Evolutionary conservation across 371 early-diverging fungal genomes (phyloP).

Genomic region (Circinella umbellata): DNA sequence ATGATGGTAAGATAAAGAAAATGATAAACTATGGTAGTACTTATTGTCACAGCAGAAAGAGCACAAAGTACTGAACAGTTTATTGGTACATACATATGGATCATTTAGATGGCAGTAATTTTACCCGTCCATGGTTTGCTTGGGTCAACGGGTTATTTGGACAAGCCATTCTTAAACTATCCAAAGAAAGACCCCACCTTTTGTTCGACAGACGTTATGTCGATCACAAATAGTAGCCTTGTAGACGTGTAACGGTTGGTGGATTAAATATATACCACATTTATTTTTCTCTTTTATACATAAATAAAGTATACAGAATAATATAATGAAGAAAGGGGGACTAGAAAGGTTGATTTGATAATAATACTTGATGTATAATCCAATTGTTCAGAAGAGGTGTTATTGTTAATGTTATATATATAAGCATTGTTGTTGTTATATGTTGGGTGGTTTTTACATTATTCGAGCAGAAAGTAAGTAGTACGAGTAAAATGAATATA

Average conservation of each 20-base stretch:
- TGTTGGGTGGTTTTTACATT: too few relatives aligned
- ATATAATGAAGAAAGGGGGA: not conserved
- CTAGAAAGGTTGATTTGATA: not conserved
- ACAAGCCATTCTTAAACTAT: constrained; percentile 43
- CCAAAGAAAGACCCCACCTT: constrained; percentile 35
- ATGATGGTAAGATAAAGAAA: constrained; percentile 18
- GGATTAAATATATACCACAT: not conserved
- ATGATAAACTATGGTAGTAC: too few relatives aligned
- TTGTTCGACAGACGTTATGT: constrained; percentile 18
- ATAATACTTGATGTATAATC: not conserved
- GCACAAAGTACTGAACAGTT: too few relatives aligned
- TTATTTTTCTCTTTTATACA: too few relatives aligned
- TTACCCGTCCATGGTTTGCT: constrained; percentile 51
- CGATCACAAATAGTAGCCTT: not conserved
- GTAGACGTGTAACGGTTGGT: too few relatives aligned
- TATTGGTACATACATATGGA: too few relatives aligned
- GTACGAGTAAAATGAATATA: too few relatives aligned
- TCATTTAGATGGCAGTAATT: constrained; percentile 14
- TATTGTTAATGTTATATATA: too few relatives aligned
- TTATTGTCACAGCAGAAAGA: too few relatives aligned
- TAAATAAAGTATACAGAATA: not conserved
- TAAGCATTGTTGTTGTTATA: too few relatives aligned
- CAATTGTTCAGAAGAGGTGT: too few relatives aligned
- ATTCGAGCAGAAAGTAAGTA: too few relatives aligned
- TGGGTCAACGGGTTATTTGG: constrained; percentile 56